Conservation (phyloP, 176 grass and related monocot genomes). For the Triticum timopheevii region DNA sequence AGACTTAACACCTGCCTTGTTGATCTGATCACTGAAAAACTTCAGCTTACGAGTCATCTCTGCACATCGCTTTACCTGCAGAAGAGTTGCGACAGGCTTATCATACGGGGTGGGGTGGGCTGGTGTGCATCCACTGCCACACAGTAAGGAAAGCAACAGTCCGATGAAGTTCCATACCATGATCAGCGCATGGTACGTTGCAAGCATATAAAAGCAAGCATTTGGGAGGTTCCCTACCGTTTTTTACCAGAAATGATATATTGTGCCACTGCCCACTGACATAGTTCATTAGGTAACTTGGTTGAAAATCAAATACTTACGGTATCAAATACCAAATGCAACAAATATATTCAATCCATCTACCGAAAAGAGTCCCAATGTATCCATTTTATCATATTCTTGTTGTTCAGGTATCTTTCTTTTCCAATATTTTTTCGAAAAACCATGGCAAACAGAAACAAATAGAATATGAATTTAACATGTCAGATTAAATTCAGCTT, state of each 20-base stretch:
- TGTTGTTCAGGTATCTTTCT: background rate
- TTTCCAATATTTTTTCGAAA: background rate
- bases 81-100: background rate
- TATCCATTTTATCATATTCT: background rate
- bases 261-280: background rate
- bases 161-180: background rate
- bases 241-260: background rate
- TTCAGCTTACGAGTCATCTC: constrained; percentile 96
- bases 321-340: background rate
- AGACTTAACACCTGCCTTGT: constrained; percentile 66
- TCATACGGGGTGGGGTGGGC: background rate
- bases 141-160: background rate
- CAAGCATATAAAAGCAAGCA: background rate
- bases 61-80: constrained; percentile 87
- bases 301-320: background rate
- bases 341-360: background rate
- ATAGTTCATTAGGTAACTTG: constrained; percentile 8
- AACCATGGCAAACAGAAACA: background rate
- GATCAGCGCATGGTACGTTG: background rate
- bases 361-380: background rate
- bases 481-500: background rate
- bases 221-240: background rate
- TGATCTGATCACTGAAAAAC: constrained; percentile 91
- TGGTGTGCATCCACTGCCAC: background rate
- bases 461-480: background rate